Evolutionary conservation across 805 yeast genomes (phyloP), one percentile per base, ranked within the genome.

Genomic region (Metahyphopichia silvanorum): DNA sequence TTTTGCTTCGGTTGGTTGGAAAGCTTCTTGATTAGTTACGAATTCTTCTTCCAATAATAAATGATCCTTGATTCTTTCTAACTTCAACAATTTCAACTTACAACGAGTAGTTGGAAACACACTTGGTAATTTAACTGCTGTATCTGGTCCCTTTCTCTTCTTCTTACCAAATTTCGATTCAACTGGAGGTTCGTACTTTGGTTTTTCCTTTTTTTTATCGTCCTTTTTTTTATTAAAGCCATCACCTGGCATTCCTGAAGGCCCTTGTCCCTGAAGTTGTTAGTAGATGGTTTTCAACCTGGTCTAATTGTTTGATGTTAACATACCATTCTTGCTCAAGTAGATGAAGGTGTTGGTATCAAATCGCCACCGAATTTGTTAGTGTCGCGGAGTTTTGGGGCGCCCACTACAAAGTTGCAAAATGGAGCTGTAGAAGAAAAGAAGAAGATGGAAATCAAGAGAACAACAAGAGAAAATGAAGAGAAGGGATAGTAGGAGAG

Each of bases 111-210:
- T 85, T 32, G 98, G 98, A 51, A 80, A 76, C 23, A 93, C 94
- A 29, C 75, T 72, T 4, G 98, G 98, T 42, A 93, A 74, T 53
- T 82, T 87, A 42, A 76, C 77, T 26, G 81, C 86, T 16, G 94
- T 84, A 34, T 86, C 86, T 33, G 93, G 95, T 6, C 96, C 96
- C 71, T 82, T 87, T 71, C 93, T 80, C 69, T 86, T 85, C 75
- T 87, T 89, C 60, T 86, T 84, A 36, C 96, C 96, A 51, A 87
- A 84, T 45, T 89, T 80, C 5, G 96, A 82, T 63, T 91, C 94
- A 40, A 91, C 97, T 11, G 98, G 98, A 21, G 98, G 98, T 63
- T 93, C 98, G 62, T 91, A 93, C 70, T 89, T 91, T 53, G 97
- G 98, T 64, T 91, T 89, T 51, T 85, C 86, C 45, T 81, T 79